Conservation (phyloP, 352 stramenopile genomes). For the Pythium brassicae region DNA sequence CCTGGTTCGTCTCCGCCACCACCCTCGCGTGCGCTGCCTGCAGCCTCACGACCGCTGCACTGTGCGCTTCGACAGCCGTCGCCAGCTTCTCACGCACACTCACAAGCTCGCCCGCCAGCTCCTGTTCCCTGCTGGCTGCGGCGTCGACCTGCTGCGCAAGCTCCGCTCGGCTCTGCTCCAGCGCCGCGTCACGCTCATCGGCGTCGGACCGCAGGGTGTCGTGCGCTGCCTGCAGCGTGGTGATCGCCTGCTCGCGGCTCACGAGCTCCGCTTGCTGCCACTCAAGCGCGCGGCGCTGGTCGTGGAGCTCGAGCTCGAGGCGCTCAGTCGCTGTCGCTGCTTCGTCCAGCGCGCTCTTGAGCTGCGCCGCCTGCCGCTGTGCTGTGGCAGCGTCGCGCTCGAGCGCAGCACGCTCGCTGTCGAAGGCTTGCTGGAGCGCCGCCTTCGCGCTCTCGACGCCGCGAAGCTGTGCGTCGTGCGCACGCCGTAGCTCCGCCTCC, state of each 20-base stretch:
- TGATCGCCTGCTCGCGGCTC: neutral
- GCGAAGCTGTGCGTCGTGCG: neutral
- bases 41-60: constrained; percentile 6
- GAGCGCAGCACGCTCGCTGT: constrained; percentile 11
- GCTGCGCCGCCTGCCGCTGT: constrained; percentile 6
- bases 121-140: constrained; percentile 1
- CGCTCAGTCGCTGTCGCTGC: neutral
- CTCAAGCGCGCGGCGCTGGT: neutral
- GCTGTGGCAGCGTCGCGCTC: constrained; percentile 7
- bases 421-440: neutral
- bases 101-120: neutral
- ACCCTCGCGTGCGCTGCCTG: constrained; percentile 1
- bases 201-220: neutral
- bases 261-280: neutral
- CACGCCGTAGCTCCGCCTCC: constrained; percentile 6
- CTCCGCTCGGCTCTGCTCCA: neutral
- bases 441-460: neutral
- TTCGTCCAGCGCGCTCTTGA: neutral
- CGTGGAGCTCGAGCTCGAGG: neutral
- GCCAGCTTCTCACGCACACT: neutral
- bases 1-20: constrained; percentile 15
- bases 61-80: neutral
- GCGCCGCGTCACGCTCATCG: neutral
- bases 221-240: neutral
- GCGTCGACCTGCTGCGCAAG: neutral